phyloP scores from a whole-genome alignment of 106 monocot genomes.

The Platanthera zijinensis region DNA sequence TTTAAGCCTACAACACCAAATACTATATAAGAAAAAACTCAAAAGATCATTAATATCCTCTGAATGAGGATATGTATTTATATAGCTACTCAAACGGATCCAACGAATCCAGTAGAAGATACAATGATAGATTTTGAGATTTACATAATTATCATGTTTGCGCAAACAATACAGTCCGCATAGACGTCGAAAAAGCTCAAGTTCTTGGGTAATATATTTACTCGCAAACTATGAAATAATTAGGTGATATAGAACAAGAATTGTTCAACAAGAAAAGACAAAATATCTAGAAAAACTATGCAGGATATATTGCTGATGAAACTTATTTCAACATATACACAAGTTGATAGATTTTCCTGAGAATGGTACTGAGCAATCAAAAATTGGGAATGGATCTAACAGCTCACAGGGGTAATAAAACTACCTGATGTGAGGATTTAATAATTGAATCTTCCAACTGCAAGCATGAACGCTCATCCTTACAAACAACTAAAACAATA shows the following conservation, averaged over 20 bases:
- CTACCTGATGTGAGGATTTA: slow-evolving; percentile 68
- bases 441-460: slow-evolving; percentile 80
- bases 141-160: neutral
- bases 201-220: neutral
- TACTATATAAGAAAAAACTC: no score
- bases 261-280: neutral
- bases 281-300: neutral
- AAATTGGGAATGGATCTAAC: neutral
- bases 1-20: no score
- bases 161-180: neutral
- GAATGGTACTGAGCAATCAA: neutral
- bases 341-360: neutral
- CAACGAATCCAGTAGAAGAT: neutral
- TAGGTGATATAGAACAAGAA: neutral
- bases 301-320: neutral
- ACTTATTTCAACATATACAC: neutral
- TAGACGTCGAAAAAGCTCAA: neutral
- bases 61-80: neutral
- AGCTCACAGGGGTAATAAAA: neutral
- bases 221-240: neutral
- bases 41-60: no score
- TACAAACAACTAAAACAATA: slow-evolving; percentile 81
- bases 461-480: slow-evolving; percentile 94
- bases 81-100: neutral
- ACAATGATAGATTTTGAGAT: neutral